Percentiles rank a stretch among this genome's conserved stretches.
Conservation (phyloP, 2,329 filamentous ascomycete genomes). For the Aspergillus vadensis region DNA sequence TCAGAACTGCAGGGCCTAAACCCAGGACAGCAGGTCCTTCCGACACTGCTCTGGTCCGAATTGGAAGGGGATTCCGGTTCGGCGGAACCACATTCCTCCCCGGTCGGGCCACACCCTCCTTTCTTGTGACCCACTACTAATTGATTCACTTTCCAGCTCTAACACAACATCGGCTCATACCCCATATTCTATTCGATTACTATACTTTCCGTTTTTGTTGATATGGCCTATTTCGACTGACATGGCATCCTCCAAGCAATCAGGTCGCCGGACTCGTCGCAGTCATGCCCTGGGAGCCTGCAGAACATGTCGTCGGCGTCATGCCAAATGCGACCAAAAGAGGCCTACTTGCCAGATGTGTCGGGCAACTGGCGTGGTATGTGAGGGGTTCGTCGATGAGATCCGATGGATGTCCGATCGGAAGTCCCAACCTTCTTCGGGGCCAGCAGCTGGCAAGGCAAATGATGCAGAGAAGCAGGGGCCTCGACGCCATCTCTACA, state of each 20-base stretch:
- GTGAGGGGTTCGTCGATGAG: constrained; percentile 35
- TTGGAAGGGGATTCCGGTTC: not conserved
- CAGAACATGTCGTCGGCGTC: constrained; percentile 37
- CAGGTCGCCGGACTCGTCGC: constrained; percentile 22
- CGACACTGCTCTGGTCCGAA: not conserved
- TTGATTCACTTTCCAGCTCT: too few species aligned
- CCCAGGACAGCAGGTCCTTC: not conserved
- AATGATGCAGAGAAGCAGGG: constrained; percentile 19
- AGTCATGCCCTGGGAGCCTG: constrained; percentile 39
- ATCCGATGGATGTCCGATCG: constrained; percentile 32
- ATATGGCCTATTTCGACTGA: not conserved
- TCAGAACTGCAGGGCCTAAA: not conserved
- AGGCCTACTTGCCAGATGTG: constrained; percentile 36
- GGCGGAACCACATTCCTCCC: not conserved
- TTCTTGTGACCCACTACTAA: not conserved
- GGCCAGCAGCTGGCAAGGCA: constrained; percentile 10
- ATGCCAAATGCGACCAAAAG: constrained; percentile 42
- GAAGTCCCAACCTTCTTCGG: not conserved
- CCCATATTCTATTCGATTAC: not conserved
- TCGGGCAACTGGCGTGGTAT: constrained; percentile 28
- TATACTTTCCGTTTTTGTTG: not conserved
- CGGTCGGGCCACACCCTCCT: not conserved
- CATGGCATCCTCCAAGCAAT: constrained; percentile 2
- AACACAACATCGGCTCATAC: not conserved
- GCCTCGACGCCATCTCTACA: constrained; percentile 35